Evolutionary conservation across 257 asterid genomes (phyloP).

Genomic region (Mentha longifolia): DNA sequence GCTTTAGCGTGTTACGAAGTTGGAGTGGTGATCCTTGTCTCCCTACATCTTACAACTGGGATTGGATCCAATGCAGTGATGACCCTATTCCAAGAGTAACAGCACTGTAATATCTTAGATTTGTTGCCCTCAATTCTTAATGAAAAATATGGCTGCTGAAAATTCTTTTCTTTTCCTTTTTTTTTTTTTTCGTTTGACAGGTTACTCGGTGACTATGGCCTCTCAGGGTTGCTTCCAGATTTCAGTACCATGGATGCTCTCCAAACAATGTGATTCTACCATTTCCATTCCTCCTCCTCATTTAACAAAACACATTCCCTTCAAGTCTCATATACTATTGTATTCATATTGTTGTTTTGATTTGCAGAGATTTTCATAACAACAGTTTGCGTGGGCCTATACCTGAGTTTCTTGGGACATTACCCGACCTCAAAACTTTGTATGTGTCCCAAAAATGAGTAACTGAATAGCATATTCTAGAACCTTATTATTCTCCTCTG

Average conservation of each 20-base stretch:
- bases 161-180: no score
- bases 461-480: no score
- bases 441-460: neutral
- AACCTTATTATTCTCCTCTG: no score
- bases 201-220: conserved; percentile 33
- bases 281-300: neutral
- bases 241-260: conserved; percentile 57
- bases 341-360: neutral
- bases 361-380: conserved; percentile 22
- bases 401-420: conserved; percentile 26
- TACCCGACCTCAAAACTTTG: conserved; percentile 22
- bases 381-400: conserved; percentile 21
- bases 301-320: no score
- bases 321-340: neutral
- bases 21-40: conserved; percentile 82
- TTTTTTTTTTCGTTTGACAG: conserved; percentile 11
- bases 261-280: conserved; percentile 47
- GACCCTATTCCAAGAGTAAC: conserved; percentile 57
- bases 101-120: conserved; percentile 24
- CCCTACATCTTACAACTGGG: conserved; percentile 67
- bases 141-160: no score
- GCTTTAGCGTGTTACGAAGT: conserved; percentile 40
- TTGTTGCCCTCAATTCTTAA: no score
- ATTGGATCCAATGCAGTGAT: conserved; percentile 55
- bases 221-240: no score